Conservation (phyloP, 345 rosid species). For the Microcos paniculata region DNA sequence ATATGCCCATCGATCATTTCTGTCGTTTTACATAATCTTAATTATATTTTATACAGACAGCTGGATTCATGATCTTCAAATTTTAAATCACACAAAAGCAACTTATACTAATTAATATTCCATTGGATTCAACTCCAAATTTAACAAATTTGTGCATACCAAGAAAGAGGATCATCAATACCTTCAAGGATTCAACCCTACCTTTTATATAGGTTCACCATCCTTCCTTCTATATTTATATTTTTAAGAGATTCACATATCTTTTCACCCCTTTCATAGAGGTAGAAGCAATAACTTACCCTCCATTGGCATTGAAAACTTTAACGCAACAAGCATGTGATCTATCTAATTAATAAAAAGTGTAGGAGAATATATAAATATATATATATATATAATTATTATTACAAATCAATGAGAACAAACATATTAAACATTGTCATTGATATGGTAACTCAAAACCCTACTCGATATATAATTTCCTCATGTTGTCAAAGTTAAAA, state of each 20-base stretch:
- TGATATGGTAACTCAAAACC: not conserved
- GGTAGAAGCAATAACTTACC: not conserved
- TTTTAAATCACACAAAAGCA: not conserved
- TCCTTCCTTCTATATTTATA: not conserved
- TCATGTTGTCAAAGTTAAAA: not conserved
- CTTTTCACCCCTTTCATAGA: not conserved
- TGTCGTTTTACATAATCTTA: not conserved
- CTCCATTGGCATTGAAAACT: not conserved
- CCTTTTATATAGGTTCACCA: not conserved
- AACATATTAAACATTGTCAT: not conserved
- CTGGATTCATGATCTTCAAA: not conserved
- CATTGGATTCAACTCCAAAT: not conserved
- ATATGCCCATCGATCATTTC: not conserved
- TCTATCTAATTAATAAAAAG: not conserved
- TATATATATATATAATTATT: too few relatives aligned
- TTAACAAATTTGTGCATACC: not conserved
- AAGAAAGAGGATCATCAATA: not conserved
- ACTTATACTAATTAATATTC: not conserved
- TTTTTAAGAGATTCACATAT: not conserved
- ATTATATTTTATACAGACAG: not conserved
- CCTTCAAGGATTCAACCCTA: not conserved
- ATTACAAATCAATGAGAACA: not conserved
- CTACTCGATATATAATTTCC: not conserved
- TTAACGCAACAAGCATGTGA: too few relatives aligned
- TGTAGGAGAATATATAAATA: not conserved